Evolutionary conservation across 2,329 filamentous ascomycete species (phyloP).

Genomic region (Madurella fahalii): DNA sequence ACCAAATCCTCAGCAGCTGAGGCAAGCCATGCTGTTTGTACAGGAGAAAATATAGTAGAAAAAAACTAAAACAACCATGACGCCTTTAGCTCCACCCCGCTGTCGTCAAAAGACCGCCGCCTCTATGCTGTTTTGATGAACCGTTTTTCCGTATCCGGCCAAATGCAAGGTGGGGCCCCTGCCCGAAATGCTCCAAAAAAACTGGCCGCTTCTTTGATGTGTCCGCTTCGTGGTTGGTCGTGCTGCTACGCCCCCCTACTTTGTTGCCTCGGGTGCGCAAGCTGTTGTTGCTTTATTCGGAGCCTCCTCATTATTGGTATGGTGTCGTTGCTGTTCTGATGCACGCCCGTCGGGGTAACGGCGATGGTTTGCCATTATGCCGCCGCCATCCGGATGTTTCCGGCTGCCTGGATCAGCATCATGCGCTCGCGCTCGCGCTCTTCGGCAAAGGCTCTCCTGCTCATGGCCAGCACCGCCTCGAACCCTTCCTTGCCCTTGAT

Average conservation of each 20-base stretch:
- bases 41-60: not conserved
- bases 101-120: not conserved
- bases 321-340: not conserved
- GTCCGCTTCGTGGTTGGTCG: not conserved
- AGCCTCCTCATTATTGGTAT: not conserved
- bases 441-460: conserved; percentile 83
- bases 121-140: conserved; percentile 3
- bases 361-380: not conserved
- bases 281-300: not conserved
- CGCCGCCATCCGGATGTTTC: conserved; percentile 28
- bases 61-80: conserved; percentile 3
- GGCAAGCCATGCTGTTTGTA: not conserved
- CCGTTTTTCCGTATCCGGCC: not conserved
- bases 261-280: not conserved
- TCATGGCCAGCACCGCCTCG: conserved; percentile 91
- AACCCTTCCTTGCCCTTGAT: conserved; percentile 89
- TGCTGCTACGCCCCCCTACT: not conserved
- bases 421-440: conserved; percentile 63
- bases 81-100: conserved; percentile 4
- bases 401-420: conserved; percentile 30
- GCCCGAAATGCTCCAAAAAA: conserved; percentile 8
- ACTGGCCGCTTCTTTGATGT: not conserved
- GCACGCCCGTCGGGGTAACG: not conserved
- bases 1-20: not conserved
- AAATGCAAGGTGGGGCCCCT: not conserved